Conservation (phyloP, 768 basidiomycete genomes). For the Coprinopsis marcescibilis region DNA sequence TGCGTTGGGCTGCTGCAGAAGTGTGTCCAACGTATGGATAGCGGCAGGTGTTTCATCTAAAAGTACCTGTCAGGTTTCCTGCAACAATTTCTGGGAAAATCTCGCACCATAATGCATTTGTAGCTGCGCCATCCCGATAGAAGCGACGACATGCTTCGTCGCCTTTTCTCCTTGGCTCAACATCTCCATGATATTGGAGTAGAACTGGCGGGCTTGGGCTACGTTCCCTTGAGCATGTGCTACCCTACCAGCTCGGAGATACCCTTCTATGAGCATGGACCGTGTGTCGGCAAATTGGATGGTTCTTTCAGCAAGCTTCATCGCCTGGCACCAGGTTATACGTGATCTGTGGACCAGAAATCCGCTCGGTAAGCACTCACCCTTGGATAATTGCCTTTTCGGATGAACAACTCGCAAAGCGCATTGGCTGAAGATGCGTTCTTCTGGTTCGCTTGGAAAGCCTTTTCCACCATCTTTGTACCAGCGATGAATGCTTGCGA, state of each 20-base stretch:
- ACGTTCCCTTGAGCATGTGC: constrained; percentile 65
- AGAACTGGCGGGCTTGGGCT: constrained; percentile 66
- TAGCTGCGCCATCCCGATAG: constrained; percentile 82
- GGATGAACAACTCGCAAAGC: constrained; percentile 71
- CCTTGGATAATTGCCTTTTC: constrained; percentile 58
- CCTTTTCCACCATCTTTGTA: constrained; percentile 65
- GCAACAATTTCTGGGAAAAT: constrained; percentile 4
- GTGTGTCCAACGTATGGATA: constrained; percentile 76
- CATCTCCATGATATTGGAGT: constrained; percentile 51
- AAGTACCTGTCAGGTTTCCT: neutral
- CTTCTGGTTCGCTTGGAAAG: constrained; percentile 75
- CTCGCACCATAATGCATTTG: constrained; percentile 77
- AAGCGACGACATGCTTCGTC: constrained; percentile 70
- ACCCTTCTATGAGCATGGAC: constrained; percentile 79
- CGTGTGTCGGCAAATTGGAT: constrained; percentile 92
- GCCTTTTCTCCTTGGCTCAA: neutral
- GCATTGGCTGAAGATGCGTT: constrained; percentile 82
- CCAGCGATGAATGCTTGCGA: constrained; percentile 55
- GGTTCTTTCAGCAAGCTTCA: constrained; percentile 91
- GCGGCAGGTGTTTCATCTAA: constrained; percentile 80
- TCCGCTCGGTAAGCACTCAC: too few relatives aligned
- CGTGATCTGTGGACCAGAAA: neutral
- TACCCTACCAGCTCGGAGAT: constrained; percentile 76
- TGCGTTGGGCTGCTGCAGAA: constrained; percentile 60
- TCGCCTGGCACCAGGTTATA: constrained; percentile 41